Percentiles rank a stretch among this genome's conserved stretches.
phyloP scores from a whole-genome alignment of 2,329 filamentous ascomycete genomes.

The Stenocarpella maydis region DNA sequence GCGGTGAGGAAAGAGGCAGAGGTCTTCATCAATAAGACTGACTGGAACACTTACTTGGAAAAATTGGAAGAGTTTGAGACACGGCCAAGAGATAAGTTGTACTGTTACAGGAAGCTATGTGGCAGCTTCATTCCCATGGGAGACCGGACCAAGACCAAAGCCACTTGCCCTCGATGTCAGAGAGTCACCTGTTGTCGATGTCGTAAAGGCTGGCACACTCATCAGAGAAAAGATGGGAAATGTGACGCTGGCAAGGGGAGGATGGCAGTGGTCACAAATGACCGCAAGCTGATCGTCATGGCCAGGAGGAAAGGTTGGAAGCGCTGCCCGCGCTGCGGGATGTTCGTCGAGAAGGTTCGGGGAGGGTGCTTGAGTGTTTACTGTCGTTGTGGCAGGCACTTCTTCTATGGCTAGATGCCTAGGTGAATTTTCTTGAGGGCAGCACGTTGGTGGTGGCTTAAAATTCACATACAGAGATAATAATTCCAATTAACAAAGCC shows the following conservation, averaged over 20 bases:
- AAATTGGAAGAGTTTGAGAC: slow-evolving; percentile 16
- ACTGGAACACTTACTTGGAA: background rate
- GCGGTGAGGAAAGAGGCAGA: slow-evolving; percentile 12
- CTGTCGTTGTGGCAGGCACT: slow-evolving; percentile 25
- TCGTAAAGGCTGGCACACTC: slow-evolving; percentile 10
- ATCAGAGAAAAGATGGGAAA: background rate
- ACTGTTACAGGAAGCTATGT: slow-evolving; percentile 20
- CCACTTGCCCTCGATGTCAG: background rate
- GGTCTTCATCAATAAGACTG: background rate
- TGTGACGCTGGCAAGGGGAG: slow-evolving; percentile 13
- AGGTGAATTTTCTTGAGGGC: no score
- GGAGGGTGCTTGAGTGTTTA: slow-evolving; percentile 25
- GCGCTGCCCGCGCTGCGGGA: slow-evolving; percentile 16
- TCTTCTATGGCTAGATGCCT: slow-evolving; percentile 15
- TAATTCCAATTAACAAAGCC: background rate
- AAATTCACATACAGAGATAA: background rate
- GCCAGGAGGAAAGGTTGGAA: slow-evolving; percentile 25
- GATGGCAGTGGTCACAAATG: slow-evolving; percentile 9
- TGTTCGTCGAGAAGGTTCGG: slow-evolving; percentile 6
- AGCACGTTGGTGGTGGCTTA: background rate
- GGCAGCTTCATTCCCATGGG: slow-evolving; percentile 4
- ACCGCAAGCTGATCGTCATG: slow-evolving; percentile 21
- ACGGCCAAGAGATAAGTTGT: slow-evolving; percentile 1
- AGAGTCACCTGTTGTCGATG: slow-evolving; percentile 11
- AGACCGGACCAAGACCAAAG: background rate